These are phyloP conservation scores for Protomyces lactucae-debilis DNA, from an alignment of 1,139 yeast genomes.

Conservation along the genomic window DNA sequence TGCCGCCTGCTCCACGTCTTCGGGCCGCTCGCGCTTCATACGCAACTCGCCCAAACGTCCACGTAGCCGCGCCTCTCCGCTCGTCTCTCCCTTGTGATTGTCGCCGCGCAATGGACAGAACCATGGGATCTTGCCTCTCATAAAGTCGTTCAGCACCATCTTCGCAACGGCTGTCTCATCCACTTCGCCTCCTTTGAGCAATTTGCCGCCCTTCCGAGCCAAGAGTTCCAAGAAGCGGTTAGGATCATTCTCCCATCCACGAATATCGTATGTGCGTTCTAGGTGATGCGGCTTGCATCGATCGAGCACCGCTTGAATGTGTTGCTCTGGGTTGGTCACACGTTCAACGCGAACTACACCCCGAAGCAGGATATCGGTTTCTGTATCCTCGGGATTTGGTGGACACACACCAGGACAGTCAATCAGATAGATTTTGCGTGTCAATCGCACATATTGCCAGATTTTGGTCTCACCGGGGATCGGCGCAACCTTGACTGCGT, in stretches of 20 bases:
- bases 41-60: constrained; percentile 24
- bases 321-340: constrained; percentile 91
- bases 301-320: constrained; percentile 76
- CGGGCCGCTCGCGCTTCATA: constrained; percentile 31
- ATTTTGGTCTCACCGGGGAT: constrained; percentile 99
- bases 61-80: constrained; percentile 18
- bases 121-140: constrained; percentile 98
- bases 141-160: constrained; percentile 85
- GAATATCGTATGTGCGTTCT: constrained; percentile 90
- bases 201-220: constrained; percentile 88
- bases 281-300: constrained; percentile 87
- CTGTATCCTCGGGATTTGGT: constrained; percentile 81
- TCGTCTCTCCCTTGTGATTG: constrained; percentile 24
- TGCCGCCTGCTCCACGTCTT: constrained; percentile 31
- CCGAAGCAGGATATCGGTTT: constrained; percentile 88
- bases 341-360: constrained; percentile 98
- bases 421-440: constrained; percentile 89
- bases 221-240: constrained; percentile 80
- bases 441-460: constrained; percentile 96
- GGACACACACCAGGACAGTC: constrained; percentile 99
- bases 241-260: constrained; percentile 77
- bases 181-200: constrained; percentile 96
- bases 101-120: constrained; percentile 80
- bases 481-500: constrained; percentile 86
- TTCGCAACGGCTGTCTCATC: constrained; percentile 92